Percentiles rank a stretch among this genome's conserved stretches.
Evolutionary conservation across 192 early-diverging fungal genomes (phyloP).

Genomic region (Coemansia interrupta): DNA sequence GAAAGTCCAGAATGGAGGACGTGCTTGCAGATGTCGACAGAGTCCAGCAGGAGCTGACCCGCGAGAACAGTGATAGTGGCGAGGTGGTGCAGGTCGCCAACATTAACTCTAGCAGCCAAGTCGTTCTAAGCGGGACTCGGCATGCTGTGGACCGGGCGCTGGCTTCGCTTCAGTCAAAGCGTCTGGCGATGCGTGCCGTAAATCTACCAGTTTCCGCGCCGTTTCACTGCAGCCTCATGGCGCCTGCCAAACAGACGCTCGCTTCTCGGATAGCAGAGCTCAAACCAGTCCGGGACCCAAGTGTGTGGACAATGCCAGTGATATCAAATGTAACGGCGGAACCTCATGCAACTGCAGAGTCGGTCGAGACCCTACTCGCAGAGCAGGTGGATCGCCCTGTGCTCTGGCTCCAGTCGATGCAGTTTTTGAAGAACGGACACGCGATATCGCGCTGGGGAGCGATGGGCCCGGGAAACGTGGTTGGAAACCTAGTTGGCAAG

Average conservation of each 20-base stretch:
- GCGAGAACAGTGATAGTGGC: constrained; percentile 53
- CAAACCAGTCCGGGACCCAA: constrained; percentile 55
- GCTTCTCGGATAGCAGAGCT: constrained; percentile 64
- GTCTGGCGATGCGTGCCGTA: constrained; percentile 81
- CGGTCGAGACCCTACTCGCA: constrained; percentile 67
- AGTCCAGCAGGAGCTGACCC: constrained; percentile 32
- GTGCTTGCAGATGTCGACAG: constrained; percentile 54
- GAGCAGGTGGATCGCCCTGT: constrained; percentile 81
- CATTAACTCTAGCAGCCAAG: constrained; percentile 76
- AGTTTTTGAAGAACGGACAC: constrained; percentile 68
- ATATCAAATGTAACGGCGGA: constrained; percentile 89
- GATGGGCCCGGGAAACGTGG: constrained; percentile 80
- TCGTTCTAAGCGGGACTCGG: constrained; percentile 87
- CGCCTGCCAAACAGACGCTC: constrained; percentile 76
- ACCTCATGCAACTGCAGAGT: constrained; percentile 61
- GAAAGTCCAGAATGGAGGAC: constrained; percentile 64
- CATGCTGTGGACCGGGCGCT: constrained; percentile 83
- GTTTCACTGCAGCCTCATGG: constrained; percentile 93
- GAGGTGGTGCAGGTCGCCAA: constrained; percentile 85
- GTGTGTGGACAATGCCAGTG: constrained; percentile 70
- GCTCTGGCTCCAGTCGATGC: constrained; percentile 84
- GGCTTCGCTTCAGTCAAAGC: constrained; percentile 70
- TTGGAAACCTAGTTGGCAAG: constrained; percentile 84
- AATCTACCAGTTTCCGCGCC: constrained; percentile 93
- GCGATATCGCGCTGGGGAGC: constrained; percentile 82